phyloP scores from a whole-genome alignment of 73 alveolate species.

The Uronychia setigera region DNA sequence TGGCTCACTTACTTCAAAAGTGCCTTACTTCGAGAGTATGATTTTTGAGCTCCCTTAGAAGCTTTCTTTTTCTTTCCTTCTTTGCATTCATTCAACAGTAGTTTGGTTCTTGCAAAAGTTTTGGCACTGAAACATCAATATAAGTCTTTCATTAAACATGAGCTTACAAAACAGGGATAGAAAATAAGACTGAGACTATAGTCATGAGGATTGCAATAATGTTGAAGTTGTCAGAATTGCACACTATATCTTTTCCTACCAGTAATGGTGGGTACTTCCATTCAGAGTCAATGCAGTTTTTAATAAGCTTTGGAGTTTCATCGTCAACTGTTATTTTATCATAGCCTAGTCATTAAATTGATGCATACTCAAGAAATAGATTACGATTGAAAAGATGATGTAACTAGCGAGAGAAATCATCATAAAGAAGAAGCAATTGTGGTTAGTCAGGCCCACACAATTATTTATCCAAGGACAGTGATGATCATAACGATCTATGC shows the following conservation, averaged over 20 bases:
- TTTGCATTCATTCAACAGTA: not conserved
- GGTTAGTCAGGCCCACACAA: slow-evolving; percentile 62
- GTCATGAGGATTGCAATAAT: not conserved
- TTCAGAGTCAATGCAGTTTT: not conserved
- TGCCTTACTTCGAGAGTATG: too few species aligned
- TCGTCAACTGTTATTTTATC: not conserved
- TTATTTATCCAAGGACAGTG: slow-evolving; percentile 80
- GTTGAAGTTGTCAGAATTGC: not conserved
- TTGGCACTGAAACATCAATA: not conserved
- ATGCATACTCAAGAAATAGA: not conserved
- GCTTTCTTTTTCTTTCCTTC: not conserved
- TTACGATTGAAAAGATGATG: not conserved
- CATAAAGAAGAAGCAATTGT: not conserved
- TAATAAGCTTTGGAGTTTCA: too few species aligned
- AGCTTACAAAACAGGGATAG: not conserved
- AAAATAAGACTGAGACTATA: not conserved
- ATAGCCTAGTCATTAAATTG: not conserved
- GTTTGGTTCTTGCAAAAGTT: not conserved
- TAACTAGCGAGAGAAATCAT: not conserved
- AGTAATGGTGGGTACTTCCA: not conserved
- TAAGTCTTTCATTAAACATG: not conserved
- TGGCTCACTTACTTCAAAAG: too few species aligned
- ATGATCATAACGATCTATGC: slow-evolving; percentile 67
- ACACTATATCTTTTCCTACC: not conserved
- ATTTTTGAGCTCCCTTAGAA: too few species aligned